Evolutionary conservation across 2,329 filamentous ascomycete species (phyloP), one percentile per base, ranked within the genome.

Genomic region (Aquanectria penicillioides): DNA sequence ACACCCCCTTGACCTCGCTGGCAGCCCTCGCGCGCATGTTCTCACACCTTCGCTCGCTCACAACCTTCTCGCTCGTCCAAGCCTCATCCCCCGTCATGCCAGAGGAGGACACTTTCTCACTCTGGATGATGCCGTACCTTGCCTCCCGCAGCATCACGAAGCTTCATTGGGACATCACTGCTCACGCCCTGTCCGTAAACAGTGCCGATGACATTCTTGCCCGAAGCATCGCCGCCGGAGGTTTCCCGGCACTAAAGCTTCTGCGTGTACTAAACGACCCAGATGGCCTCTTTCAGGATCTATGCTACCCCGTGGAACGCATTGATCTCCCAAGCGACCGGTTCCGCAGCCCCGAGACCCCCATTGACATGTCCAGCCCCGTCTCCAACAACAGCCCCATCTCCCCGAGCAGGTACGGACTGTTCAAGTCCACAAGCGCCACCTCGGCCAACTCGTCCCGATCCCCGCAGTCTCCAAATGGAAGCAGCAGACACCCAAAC

Each of bases 201-300:
- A 81, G 78, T 4, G 86, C 89, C 1, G 88, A 90, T 47, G 79
- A 82, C 5, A 85, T 90, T 41, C 80, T 93, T 7, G 86, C 89
- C 1, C 80, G 80, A 57, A 87, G 86, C 67, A 90, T 93, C 63
- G 74, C 75, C 5, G 81, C 83, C 2, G 77, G 78, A 5, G 86
- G 86, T 0, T 91, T 94, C 68, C 90, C 91, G 0, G 72, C 76
- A 0, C 80, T 94, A 9, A 78, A 77, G 9, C 77, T 71, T 2
- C 75, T 93, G 15, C 85, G 90, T 51, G 80, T 86, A 0, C 91
- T 89, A 2, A 86, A 86, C 56, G 91, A 94, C 63, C 84, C 89
- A 2, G 84, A 91, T 5, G 91, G 90, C 22, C 66, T 85, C 7
- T 86, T 93, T 61, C 91, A 94, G 74, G 76, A 80, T 2, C 80